Evolutionary conservation across 2,329 filamentous ascomycete genomes (phyloP).

Genomic region (Xylaria arbuscula): DNA sequence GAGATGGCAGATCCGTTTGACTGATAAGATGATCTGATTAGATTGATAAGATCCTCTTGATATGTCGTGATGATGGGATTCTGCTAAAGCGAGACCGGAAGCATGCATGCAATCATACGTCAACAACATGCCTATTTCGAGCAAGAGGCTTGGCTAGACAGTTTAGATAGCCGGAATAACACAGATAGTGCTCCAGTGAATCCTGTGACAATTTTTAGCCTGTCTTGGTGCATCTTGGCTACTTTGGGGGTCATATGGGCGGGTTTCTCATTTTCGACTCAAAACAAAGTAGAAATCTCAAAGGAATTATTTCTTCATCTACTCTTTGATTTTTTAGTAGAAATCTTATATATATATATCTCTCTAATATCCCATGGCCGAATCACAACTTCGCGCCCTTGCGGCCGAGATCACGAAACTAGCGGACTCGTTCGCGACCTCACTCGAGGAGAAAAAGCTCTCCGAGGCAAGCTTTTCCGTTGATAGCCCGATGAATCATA

Average conservation of each 20-base stretch:
- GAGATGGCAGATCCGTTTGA: constrained; percentile 6
- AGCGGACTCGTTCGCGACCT: constrained; percentile 55
- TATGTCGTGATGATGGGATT: constrained; percentile 31
- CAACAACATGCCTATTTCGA: constrained; percentile 23
- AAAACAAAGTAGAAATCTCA: background rate
- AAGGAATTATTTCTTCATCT: background rate
- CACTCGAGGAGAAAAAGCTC: constrained; percentile 57
- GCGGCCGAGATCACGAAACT: constrained; percentile 59
- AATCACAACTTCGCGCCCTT: constrained; percentile 54
- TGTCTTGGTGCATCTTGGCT: constrained; percentile 1
- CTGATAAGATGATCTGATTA: constrained; percentile 42
- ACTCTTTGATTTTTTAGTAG: background rate
- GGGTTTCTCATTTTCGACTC: background rate
- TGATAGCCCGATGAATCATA: constrained; percentile 57
- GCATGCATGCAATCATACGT: constrained; percentile 14
- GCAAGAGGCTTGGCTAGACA: constrained; percentile 24
- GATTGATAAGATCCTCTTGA: constrained; percentile 51
- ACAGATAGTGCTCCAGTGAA: background rate
- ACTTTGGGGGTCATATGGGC: background rate
- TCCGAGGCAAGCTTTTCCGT: constrained; percentile 56
- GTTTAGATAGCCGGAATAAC: background rate
- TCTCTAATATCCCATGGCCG: constrained; percentile 43
- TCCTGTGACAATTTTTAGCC: background rate
- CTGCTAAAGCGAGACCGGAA: constrained; percentile 31
- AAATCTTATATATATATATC: background rate